Conservation (phyloP, 2,329 filamentous ascomycete genomes). For the Xylaria sp. region DNA sequence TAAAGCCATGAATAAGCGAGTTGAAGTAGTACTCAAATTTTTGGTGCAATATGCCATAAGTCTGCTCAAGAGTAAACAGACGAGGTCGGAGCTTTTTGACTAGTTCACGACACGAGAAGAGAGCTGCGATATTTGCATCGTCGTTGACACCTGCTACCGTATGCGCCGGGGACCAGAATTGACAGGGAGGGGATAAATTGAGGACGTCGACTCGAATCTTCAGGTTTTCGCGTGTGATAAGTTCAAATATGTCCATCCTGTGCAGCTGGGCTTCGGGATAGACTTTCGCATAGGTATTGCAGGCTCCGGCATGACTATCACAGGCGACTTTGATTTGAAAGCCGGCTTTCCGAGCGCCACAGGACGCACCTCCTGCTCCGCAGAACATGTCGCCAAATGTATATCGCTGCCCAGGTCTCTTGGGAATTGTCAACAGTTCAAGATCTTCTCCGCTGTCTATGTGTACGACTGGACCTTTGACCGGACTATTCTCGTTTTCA, state of each 20-base stretch:
- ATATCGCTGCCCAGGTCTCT: conserved; percentile 55
- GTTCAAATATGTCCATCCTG: conserved; percentile 59
- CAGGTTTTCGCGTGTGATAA: conserved; percentile 53
- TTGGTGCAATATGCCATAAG: conserved; percentile 71
- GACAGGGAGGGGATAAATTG: conserved; percentile 82
- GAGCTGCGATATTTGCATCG: conserved; percentile 72
- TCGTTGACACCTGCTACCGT: conserved; percentile 69
- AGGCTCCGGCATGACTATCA: conserved; percentile 69
- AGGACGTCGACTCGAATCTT: conserved; percentile 70
- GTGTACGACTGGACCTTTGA: conserved; percentile 31
- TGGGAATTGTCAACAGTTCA: conserved; percentile 33
- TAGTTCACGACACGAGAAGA: conserved; percentile 65
- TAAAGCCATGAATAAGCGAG: conserved; percentile 71
- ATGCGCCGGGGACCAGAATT: conserved; percentile 78
- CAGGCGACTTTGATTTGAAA: conserved; percentile 70
- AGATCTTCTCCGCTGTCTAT: conserved; percentile 37
- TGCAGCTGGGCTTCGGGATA: conserved; percentile 65
- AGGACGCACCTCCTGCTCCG: conserved; percentile 69
- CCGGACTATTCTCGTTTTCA: conserved; percentile 22
- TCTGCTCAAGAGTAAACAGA: conserved; percentile 82
- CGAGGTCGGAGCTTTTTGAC: conserved; percentile 71
- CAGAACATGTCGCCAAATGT: conserved; percentile 72
- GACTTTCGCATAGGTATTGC: conserved; percentile 67
- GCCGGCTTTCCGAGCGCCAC: conserved; percentile 63
- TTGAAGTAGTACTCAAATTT: conserved; percentile 67